A percentile compares a stretch with the other conserved stretches of the same genome.
Conservation (phyloP, 805 yeast genomes). For the Huiozyma naganishii region DNA sequence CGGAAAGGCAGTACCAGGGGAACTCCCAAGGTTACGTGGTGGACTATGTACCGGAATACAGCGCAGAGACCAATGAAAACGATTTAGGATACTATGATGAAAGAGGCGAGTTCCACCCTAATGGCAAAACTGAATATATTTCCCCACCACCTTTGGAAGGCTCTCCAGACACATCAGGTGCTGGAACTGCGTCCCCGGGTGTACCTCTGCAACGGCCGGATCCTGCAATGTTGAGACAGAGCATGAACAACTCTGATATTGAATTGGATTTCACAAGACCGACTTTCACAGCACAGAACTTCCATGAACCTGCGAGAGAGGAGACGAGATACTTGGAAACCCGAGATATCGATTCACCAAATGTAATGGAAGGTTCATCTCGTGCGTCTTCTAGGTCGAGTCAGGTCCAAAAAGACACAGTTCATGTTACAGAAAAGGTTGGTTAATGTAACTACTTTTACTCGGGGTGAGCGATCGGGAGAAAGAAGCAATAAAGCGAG, state of each 20-base stretch:
- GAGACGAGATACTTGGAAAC: no score
- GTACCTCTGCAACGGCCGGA: constrained; percentile 11
- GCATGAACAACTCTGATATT: constrained; percentile 3
- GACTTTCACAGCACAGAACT: constrained; percentile 2
- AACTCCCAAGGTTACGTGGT: constrained; percentile 22
- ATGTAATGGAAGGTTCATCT: no score
- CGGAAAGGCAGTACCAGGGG: constrained; percentile 44
- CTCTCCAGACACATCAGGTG: constrained; percentile 29
- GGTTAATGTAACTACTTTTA: no score
- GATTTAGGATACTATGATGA: constrained; percentile 74
- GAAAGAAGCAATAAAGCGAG: no score
- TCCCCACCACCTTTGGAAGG: constrained; percentile 36
- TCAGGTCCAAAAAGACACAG: no score
- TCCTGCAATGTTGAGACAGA: constrained; percentile 10
- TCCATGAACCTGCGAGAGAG: neutral
- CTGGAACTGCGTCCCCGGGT: constrained; percentile 28
- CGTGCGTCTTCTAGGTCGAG: no score
- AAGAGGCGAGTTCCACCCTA: constrained; percentile 40
- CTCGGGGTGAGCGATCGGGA: no score
- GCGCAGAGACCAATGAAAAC: constrained; percentile 52
- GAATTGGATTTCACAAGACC: constrained; percentile 16
- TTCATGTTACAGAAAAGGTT: no score
- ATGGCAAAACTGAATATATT: constrained; percentile 23
- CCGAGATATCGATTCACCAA: no score
- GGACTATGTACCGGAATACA: constrained; percentile 58